phyloP scores from a whole-genome alignment of 805 yeast species.

The Candida koratica region DNA sequence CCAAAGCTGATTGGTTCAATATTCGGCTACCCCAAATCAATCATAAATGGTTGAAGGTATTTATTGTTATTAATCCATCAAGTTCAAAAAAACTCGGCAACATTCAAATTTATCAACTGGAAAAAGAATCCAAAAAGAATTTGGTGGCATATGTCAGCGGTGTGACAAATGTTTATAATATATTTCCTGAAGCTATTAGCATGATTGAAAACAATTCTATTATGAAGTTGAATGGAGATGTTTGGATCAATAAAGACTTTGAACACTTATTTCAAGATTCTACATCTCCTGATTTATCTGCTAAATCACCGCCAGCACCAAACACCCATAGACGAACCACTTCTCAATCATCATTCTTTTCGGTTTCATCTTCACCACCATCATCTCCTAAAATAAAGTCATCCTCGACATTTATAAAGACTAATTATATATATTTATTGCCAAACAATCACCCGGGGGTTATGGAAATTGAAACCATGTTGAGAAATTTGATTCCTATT shows the following conservation, averaged over 20 bases:
- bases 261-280: constrained; percentile 27
- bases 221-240: constrained; percentile 53
- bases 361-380: constrained; percentile 17
- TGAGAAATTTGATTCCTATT: constrained; percentile 63
- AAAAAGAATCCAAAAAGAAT: constrained; percentile 47
- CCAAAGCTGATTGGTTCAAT: constrained; percentile 59
- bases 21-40: constrained; percentile 56
- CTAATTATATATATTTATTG: constrained; percentile 56
- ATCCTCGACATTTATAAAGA: constrained; percentile 14
- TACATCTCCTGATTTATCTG: neutral
- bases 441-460: constrained; percentile 75
- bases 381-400: constrained; percentile 20
- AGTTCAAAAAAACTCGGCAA: constrained; percentile 46
- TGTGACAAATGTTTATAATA: constrained; percentile 47
- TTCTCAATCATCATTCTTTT: constrained; percentile 16
- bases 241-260: constrained; percentile 42
- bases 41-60: constrained; percentile 57
- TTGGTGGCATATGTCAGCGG: constrained; percentile 47
- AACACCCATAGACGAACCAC: constrained; percentile 12
- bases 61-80: constrained; percentile 46
- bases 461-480: constrained; percentile 66
- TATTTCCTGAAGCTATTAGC: constrained; percentile 54
- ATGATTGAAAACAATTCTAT: constrained; percentile 57
- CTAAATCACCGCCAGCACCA: constrained; percentile 3
- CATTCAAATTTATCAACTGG: constrained; percentile 50